phyloP scores from a whole-genome alignment of 2,329 filamentous ascomycete genomes.

The Pseudogymnoascus sp. region DNA sequence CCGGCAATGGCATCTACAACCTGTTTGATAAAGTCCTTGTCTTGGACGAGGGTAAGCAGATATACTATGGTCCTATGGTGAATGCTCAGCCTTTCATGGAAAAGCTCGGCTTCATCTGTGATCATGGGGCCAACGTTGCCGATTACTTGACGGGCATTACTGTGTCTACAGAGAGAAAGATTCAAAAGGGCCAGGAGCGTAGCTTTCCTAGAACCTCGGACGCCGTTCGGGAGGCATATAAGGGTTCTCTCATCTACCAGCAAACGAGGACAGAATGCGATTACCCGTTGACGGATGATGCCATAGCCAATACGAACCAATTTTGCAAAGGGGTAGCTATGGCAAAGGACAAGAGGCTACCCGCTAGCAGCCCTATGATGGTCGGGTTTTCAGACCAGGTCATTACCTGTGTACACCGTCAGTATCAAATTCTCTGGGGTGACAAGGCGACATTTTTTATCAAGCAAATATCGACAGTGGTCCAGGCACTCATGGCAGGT shows the following conservation, averaged over 20 bases:
- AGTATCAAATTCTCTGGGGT: conserved; percentile 60
- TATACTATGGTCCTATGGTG: conserved; percentile 56
- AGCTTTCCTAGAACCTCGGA: conserved; percentile 41
- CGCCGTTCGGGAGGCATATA: conserved; percentile 43
- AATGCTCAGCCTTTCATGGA: conserved; percentile 61
- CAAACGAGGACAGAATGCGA: conserved; percentile 50
- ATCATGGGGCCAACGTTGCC: conserved; percentile 55
- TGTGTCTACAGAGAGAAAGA: conserved; percentile 60
- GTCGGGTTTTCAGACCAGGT: conserved; percentile 49
- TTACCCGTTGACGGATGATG: conserved; percentile 45
- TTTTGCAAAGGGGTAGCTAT: conserved; percentile 27
- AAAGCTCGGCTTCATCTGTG: conserved; percentile 55
- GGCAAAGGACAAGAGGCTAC: conserved; percentile 33
- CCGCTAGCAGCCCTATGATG: conserved; percentile 46
- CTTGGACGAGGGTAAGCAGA: conserved; percentile 57
- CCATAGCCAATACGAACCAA: conserved; percentile 24
- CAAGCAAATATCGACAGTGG: conserved; percentile 51
- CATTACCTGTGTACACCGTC: conserved; percentile 48
- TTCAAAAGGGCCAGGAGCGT: conserved; percentile 38
- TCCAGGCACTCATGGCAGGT: conserved; percentile 56
- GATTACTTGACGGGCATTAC: conserved; percentile 62
- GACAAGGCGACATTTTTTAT: conserved; percentile 58
- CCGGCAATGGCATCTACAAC: conserved; percentile 62
- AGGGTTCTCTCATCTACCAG: conserved; percentile 43
- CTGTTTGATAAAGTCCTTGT: conserved; percentile 66